Base-by-base conservation (phyloP, 164 flowering plant species). In the Tetracentron sinense region DNA sequence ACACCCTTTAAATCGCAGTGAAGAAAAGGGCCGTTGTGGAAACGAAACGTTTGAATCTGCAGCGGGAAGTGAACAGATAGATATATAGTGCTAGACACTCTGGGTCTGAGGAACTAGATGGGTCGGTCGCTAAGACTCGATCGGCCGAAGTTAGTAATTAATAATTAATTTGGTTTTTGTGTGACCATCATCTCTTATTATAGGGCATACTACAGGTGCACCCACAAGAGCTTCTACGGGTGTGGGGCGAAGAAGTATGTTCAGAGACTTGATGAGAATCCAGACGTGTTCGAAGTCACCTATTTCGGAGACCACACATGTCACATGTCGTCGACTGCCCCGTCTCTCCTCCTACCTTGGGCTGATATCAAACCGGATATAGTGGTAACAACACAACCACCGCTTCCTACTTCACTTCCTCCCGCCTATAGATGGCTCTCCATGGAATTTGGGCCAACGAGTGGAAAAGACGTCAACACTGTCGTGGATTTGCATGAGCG, bases 191-290 rank as follows among this genome's bases (percentile, higher is more conserved):
- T 33, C 38, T 28, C 20, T 19, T 27, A 0, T 19, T 56, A 15
- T 74, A 90, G 97, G 84, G 68, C 79, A 6, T 90, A 90, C 65
- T 90, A 74, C 70, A 80, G 97, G 59, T 93, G 98, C 79, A 87
- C 98, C 62, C 97, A 90, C 77, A 92, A 82, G 64, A 90, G 68
- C 65, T 65, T 83, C 56, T 87, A 79, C 67, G 66, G 86, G 0
- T 93, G 98, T 67, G 81, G 80, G 0, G 98, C 98, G 5, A 93
- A 84, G 81, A 93, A 93, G 71, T 90, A 82, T 62, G 96, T 87
- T 19, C 98, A 92, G 68, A 72, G 97, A 10, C 72, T 80, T 3
- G 89, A 90, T 44, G 54, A 80, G 7, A 86, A 92, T 44, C 89
- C 89, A 16, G 42, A 26, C 79, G 87, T 72, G 0, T 90, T 75